Evolutionary conservation across 106 monocot species (phyloP), one percentile per base, ranked within the genome.

Genomic region (Dendrobium huoshanense): DNA sequence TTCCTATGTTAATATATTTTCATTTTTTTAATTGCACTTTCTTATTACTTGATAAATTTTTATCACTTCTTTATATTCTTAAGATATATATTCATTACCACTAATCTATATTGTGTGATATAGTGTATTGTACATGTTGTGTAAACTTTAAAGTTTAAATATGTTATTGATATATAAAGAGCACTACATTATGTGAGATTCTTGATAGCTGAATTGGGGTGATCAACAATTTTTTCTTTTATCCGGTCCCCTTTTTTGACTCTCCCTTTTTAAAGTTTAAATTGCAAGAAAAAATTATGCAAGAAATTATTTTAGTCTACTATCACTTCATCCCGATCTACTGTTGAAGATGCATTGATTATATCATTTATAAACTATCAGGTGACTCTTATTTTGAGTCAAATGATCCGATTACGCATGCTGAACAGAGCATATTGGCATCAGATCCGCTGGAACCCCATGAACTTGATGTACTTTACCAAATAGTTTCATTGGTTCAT

Each of bases 401-500:
- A 19, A 75, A 40, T 79, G 31, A 43, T 41, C 61, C 74, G 45
- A 78, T n/a, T 48, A 74, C 1, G 33, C 1, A 18, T 5, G 1
- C 43, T 17, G n/a, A 11, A 49, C 41, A 78, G 18, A 55, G 40
- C 78, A 56, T 18, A 40, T 56, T 24, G 78, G 16, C 33, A 40
- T 55, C 40, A 78, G 56, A 78, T 78, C 67, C 85, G 59, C 65
- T 95, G 41, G 92, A 95, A 61, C 86, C 91, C 20, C 24, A n/a
- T 58, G 83, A 82, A 45, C 74, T 87, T 65, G 81, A 82, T 58
- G 61, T 75, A 22, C 90, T 95, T 54, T 81, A 90, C 84, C 43
- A 90, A 80, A 78, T 95, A 20, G 72, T 95, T 3, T 92, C 93
- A 79, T 80, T 93, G 72, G 93, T 96, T 80, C 93, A 96, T 85